Percentiles rank a stretch among this genome's conserved stretches.
phyloP scores from a whole-genome alignment of 441 rosid genomes.

The Isatis lusitanica region DNA sequence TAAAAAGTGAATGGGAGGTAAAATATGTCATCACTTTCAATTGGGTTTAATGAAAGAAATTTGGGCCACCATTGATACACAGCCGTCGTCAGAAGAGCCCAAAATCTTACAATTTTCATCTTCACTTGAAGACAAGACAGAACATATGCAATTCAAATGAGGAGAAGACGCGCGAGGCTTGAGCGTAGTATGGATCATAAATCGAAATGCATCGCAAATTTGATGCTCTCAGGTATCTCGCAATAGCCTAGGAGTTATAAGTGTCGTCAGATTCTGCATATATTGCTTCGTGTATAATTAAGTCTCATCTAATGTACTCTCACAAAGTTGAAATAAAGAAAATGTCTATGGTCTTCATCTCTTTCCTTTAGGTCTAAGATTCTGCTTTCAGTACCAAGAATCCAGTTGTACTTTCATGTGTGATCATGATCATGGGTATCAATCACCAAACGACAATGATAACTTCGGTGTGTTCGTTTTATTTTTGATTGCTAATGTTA shows the following conservation, averaged over 20 bases:
- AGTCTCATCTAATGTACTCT: neutral
- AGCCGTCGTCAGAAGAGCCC: neutral
- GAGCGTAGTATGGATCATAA: neutral
- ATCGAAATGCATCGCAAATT: neutral
- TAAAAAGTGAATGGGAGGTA: neutral
- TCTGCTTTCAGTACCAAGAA: neutral
- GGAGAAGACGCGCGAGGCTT: neutral
- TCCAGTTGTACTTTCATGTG: neutral
- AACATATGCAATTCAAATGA: neutral
- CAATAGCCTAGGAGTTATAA: neutral
- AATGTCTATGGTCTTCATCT: neutral
- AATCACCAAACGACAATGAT: neutral
- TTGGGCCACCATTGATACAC: neutral
- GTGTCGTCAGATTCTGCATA: neutral
- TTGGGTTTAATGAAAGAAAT: neutral
- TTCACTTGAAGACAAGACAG: neutral
- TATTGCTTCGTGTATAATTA: neutral
- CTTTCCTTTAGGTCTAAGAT: no score
- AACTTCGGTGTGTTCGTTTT: neutral
- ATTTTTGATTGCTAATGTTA: neutral
- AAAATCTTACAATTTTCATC: neutral
- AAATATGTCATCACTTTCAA: neutral
- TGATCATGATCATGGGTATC: neutral
- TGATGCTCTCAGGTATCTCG: neutral
- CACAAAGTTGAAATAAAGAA: no score